Conservation (phyloP, 495 filamentous ascomycete genomes). For the Chaetomium cochliodes region DNA sequence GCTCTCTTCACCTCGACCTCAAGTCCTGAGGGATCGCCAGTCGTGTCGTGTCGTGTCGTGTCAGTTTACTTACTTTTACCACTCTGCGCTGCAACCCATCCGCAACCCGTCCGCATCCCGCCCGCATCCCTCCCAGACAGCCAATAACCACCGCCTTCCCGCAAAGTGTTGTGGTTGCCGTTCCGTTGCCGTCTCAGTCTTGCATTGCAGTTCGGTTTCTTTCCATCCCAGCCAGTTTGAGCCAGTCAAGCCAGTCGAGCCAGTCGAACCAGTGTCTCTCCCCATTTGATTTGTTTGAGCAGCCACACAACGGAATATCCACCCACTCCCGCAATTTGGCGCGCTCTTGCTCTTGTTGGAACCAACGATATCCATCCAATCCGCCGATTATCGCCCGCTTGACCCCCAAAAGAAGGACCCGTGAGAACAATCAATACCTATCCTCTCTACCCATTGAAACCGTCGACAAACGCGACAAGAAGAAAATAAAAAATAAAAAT, state of each 20-base stretch:
- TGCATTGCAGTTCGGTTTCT: background rate
- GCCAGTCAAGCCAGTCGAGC: background rate
- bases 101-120: too few species aligned
- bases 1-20: background rate
- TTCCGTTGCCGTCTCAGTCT: slow-evolving; percentile 5
- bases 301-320: background rate
- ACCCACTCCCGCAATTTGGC: background rate
- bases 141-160: slow-evolving; percentile 3
- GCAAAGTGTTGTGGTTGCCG: slow-evolving; percentile 5
- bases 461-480: background rate
- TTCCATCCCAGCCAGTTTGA: background rate
- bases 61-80: background rate
- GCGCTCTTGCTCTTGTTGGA: background rate
- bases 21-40: slow-evolving; percentile 1
- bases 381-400: background rate
- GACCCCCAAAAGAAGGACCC: background rate
- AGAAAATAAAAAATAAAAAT: background rate
- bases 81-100: slow-evolving; percentile 1
- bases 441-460: background rate
- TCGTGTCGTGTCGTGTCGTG: too few species aligned
- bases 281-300: background rate
- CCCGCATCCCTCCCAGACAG: background rate
- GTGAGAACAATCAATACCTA: background rate
- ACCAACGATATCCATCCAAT: background rate
- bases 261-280: slow-evolving; percentile 1